Evolutionary conservation across 108 stramenopile genomes (phyloP).

Genomic region (Fragilaria crotonensis): DNA sequence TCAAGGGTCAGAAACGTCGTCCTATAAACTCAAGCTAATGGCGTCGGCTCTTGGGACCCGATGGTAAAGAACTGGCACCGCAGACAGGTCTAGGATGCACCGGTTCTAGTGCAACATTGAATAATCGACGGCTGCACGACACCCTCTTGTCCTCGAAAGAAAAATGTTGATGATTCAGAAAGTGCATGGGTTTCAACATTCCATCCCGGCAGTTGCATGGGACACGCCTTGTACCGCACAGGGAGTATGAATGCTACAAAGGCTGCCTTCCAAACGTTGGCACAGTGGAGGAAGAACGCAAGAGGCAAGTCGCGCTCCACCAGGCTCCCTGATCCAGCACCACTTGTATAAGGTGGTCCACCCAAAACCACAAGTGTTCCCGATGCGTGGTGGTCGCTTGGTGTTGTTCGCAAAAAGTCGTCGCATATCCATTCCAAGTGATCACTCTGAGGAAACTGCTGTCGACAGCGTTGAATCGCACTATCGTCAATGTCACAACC

Average conservation of each 20-base stretch:
- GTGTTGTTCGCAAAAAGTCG: slow-evolving; percentile 21
- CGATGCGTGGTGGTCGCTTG: not conserved
- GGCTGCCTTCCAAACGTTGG: slow-evolving; percentile 22
- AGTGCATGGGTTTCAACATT: slow-evolving; percentile 13
- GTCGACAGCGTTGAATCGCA: slow-evolving; percentile 9
- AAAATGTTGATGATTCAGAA: slow-evolving; percentile 26
- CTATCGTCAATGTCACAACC: slow-evolving; percentile 23
- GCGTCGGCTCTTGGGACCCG: no score
- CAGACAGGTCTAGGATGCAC: no score
- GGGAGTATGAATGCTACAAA: slow-evolving; percentile 24
- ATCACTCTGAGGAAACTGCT: slow-evolving; percentile 4
- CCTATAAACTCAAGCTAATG: no score
- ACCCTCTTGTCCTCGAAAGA: slow-evolving; percentile 14
- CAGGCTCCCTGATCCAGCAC: slow-evolving; percentile 13
- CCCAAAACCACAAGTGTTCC: slow-evolving; percentile 13
- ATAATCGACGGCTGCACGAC: slow-evolving; percentile 32
- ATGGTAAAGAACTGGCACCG: no score
- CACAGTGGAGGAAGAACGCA: slow-evolving; percentile 21
- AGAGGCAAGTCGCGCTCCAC: slow-evolving; percentile 24
- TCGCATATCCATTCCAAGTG: slow-evolving; percentile 4
- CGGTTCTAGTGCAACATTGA: no score
- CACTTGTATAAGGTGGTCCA: slow-evolving; percentile 30
- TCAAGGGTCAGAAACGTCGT: no score
- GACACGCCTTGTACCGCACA: slow-evolving; percentile 9
- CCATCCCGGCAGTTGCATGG: not conserved